These are phyloP conservation scores for Zygotorulaspora mrakii DNA, from an alignment of 1,139 yeast genomes.

Conservation along the genomic window DNA sequence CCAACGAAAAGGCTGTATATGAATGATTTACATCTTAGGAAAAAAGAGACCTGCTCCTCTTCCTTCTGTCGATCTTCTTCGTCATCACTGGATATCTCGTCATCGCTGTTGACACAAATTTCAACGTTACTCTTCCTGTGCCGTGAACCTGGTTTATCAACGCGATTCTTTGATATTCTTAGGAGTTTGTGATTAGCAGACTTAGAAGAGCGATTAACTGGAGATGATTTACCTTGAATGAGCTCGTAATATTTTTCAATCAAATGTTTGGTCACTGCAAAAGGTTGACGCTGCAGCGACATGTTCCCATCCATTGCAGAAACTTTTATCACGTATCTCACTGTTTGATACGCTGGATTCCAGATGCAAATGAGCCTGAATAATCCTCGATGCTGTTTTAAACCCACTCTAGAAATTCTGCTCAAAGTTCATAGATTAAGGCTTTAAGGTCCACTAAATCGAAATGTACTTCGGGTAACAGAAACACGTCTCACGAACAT, in stretches of 20 bases:
- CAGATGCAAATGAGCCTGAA: no score
- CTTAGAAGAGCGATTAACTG: slow-evolving; percentile 2
- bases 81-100: slow-evolving; percentile 9
- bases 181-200: not conserved
- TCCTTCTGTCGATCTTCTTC: slow-evolving; percentile 6
- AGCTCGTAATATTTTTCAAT: slow-evolving; percentile 21
- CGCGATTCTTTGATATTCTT: not conserved
- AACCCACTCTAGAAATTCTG: not conserved
- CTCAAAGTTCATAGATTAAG: not conserved
- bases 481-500: not conserved
- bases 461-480: not conserved
- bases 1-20: slow-evolving; percentile 24
- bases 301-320: slow-evolving; percentile 9
- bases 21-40: slow-evolving; percentile 18
- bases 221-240: slow-evolving; percentile 10
- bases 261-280: slow-evolving; percentile 22
- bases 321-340: not conserved
- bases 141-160: not conserved
- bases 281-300: slow-evolving; percentile 13
- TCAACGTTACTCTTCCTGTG: not conserved
- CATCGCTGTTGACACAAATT: not conserved
- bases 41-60: slow-evolving; percentile 12
- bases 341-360: no score
- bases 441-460: not conserved
- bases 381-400: no score